Conservation (phyloP, 768 basidiomycete species). For the Russula compacta region DNA sequence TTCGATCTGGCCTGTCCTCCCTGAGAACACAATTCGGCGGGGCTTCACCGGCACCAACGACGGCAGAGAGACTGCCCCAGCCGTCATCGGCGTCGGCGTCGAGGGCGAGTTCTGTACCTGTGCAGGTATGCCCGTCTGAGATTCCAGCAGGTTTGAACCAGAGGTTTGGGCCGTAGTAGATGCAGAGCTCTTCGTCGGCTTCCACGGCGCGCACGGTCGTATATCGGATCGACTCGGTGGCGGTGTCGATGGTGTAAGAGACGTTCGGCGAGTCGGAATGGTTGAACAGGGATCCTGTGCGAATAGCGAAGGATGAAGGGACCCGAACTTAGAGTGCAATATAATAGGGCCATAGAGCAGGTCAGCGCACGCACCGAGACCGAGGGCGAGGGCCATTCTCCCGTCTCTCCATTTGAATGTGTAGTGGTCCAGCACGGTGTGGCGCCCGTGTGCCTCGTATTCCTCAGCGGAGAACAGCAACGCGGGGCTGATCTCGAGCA, state of each 20-base stretch:
- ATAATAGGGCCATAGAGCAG: neutral
- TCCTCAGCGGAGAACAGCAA: slow-evolving; percentile 65
- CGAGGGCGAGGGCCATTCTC: slow-evolving; percentile 58
- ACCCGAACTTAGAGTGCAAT: neutral
- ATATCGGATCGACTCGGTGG: slow-evolving; percentile 54
- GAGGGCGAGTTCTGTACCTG: neutral
- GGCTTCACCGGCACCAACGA: slow-evolving; percentile 21
- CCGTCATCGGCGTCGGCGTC: slow-evolving; percentile 29
- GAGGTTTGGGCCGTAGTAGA: slow-evolving; percentile 62
- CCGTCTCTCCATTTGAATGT: slow-evolving; percentile 70
- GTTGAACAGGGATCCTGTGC: slow-evolving; percentile 72
- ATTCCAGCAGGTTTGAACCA: slow-evolving; percentile 48
- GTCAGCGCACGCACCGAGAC: slow-evolving; percentile 5
- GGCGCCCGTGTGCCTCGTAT: slow-evolving; percentile 51
- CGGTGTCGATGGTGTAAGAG: slow-evolving; percentile 46
- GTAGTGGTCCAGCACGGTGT: slow-evolving; percentile 66
- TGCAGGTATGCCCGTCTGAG: neutral
- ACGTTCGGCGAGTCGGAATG: slow-evolving; percentile 66
- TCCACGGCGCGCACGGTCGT: slow-evolving; percentile 44
- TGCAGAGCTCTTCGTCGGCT: slow-evolving; percentile 65
- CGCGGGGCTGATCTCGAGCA: slow-evolving; percentile 82
- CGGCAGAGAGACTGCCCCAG: slow-evolving; percentile 36
- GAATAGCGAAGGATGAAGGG: too few relatives aligned
- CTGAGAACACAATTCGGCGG: slow-evolving; percentile 8
- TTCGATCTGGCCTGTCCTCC: slow-evolving; percentile 28